Percentiles rank a stretch among this genome's conserved stretches.
Conservation (phyloP, 441 rosid genomes). For the Flueggea neowawraea region DNA sequence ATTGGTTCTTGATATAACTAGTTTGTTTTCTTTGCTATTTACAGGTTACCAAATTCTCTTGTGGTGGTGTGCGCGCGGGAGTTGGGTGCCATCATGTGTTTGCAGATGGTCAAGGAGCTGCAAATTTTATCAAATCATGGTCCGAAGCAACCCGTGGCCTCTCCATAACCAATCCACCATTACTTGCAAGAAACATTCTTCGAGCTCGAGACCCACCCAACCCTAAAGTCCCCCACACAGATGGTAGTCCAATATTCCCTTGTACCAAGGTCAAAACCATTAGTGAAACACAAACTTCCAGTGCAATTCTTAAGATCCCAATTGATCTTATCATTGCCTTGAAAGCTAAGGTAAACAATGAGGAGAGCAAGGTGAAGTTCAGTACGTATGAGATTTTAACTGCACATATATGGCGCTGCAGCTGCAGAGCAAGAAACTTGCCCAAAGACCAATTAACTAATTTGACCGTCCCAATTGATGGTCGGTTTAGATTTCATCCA, state of each 20-base stretch:
- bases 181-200: constrained; percentile 16
- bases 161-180: background rate
- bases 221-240: background rate
- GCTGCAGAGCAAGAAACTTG: constrained; percentile 6
- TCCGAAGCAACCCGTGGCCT: constrained; percentile 16
- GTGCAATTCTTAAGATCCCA: constrained; percentile 4
- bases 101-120: constrained; percentile 11
- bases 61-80: constrained; percentile 23
- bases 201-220: constrained; percentile 6
- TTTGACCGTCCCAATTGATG: constrained; percentile 1
- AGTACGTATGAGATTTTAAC: constrained; percentile 9
- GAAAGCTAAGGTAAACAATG: background rate
- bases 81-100: constrained; percentile 16
- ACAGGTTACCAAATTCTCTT: constrained; percentile 27
- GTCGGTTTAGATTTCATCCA: constrained; percentile 11
- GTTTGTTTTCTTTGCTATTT: no score
- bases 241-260: background rate
- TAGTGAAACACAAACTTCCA: no score
- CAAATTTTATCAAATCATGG: constrained; percentile 23
- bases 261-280: no score
- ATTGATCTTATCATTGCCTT: background rate
- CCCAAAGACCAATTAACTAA: constrained; percentile 4
- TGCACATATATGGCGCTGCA: constrained; percentile 16
- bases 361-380: background rate
- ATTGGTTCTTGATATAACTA: no score